These are phyloP conservation scores for Kandelia obovata DNA, from an alignment of 345 rosid genomes.

Conservation along the genomic window DNA sequence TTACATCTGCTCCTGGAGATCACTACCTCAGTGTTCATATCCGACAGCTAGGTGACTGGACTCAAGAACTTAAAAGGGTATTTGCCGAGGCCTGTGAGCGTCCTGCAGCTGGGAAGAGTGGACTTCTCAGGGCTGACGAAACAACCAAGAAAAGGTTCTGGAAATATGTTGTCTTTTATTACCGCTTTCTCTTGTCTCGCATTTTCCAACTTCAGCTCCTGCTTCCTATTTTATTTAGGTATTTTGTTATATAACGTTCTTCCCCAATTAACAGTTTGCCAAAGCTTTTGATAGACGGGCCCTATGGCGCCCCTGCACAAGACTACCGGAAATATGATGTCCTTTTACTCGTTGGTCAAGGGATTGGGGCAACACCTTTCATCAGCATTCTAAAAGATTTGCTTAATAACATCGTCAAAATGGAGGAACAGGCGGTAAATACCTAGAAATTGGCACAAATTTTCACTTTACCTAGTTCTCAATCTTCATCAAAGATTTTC, in stretches of 20 bases:
- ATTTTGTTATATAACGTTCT: not conserved
- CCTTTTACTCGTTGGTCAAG: constrained; percentile 85
- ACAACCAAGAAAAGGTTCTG: constrained; percentile 72
- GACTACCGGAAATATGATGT: constrained; percentile 88
- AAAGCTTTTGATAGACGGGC: constrained; percentile 91
- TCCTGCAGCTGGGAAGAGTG: constrained; percentile 84
- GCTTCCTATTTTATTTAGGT: not conserved
- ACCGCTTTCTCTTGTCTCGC: not conserved
- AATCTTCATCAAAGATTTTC: not conserved
- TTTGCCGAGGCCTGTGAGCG: constrained; percentile 57
- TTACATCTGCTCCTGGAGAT: constrained; percentile 96
- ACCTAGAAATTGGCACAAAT: not conserved
- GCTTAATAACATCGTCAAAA: constrained; percentile 79
- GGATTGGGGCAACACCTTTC: constrained; percentile 99
- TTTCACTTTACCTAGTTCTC: not conserved
- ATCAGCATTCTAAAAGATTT: constrained; percentile 93
- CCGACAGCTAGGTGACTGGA: constrained; percentile 96
- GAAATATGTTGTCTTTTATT: not conserved
- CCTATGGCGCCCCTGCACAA: constrained; percentile 98
- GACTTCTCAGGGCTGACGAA: constrained; percentile 97
- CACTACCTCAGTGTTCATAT: constrained; percentile 92
- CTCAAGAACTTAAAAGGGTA: constrained; percentile 75
- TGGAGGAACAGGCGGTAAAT: constrained; percentile 92
- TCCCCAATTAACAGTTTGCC: constrained; percentile 60
- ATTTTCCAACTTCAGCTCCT: not conserved